phyloP scores from a whole-genome alignment of 2,329 filamentous ascomycete species.

The Alternaria sp. region DNA sequence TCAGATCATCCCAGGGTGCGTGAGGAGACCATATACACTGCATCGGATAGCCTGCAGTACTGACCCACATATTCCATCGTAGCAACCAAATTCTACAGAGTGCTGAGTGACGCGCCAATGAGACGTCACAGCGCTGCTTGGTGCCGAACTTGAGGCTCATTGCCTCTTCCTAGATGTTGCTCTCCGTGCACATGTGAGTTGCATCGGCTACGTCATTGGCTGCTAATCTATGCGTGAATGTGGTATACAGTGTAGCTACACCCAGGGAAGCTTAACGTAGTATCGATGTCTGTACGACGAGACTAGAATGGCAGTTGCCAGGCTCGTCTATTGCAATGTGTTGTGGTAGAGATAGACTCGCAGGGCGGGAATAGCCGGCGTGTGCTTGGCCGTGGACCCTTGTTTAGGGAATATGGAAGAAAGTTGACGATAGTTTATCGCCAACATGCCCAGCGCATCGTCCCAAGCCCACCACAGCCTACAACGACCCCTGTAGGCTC shows the following conservation, averaged over 20 bases:
- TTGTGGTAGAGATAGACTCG: background rate
- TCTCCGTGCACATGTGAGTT: background rate
- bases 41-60: background rate
- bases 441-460: slow-evolving; percentile 31
- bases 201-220: background rate
- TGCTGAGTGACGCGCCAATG: background rate
- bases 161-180: background rate
- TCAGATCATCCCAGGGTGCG: background rate
- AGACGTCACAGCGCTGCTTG: background rate
- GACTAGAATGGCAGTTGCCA: background rate
- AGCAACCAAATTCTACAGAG: background rate
- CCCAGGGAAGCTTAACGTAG: too few relatives aligned
- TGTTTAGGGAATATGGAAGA: slow-evolving; percentile 20
- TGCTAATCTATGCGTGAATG: background rate
- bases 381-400: slow-evolving; percentile 25
- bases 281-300: background rate
- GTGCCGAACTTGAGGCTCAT: background rate
- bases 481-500: slow-evolving; percentile 28
- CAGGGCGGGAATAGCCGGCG: slow-evolving; percentile 15
- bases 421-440: slow-evolving; percentile 27
- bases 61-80: background rate
- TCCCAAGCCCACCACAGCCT: slow-evolving; percentile 21
- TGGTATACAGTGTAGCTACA: background rate
- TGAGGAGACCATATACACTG: background rate
- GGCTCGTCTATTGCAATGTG: background rate